Conservation (phyloP, 345 rosid genomes). For the Pelargonium nanum region DNA sequence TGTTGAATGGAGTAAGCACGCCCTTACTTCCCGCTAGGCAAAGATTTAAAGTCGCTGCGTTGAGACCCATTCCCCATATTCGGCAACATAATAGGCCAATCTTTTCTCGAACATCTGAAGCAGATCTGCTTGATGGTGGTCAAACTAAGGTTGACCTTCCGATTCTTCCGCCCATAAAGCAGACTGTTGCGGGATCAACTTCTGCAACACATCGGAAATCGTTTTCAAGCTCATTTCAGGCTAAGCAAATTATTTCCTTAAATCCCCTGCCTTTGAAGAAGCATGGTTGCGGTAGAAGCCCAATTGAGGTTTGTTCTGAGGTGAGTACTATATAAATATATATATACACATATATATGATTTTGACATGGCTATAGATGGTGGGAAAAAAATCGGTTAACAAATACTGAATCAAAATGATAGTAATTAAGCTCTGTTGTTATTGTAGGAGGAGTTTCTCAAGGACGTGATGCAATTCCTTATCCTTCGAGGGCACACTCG, state of each 20-base stretch:
- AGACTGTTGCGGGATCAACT: slow-evolving; percentile 15
- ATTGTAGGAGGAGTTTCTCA: slow-evolving; percentile 44
- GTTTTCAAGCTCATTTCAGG: slow-evolving; percentile 32
- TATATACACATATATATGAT: no score
- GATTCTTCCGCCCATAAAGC: slow-evolving; percentile 16
- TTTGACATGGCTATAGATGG: no score
- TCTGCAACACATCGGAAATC: slow-evolving; percentile 28
- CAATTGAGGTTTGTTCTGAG: slow-evolving; percentile 46
- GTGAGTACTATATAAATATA: no score
- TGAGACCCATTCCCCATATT: slow-evolving; percentile 45
- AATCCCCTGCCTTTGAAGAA: slow-evolving; percentile 45
- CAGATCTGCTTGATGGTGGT: slow-evolving; percentile 30
- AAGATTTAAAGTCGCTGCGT: slow-evolving; percentile 33
- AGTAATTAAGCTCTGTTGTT: no score
- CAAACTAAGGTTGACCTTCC: slow-evolving; percentile 23
- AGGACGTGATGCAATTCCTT: slow-evolving; percentile 44
- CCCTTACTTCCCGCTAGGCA: slow-evolving; percentile 4
- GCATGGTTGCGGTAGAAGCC: slow-evolving; percentile 43
- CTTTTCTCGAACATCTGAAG: slow-evolving; percentile 25
- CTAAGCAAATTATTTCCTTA: slow-evolving; percentile 37
- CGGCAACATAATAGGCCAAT: slow-evolving; percentile 27
- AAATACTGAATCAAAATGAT: no score
- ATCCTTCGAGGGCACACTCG: slow-evolving; percentile 40
- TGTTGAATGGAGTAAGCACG: not conserved
- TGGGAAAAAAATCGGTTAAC: no score